A percentile compares a stretch with the other conserved stretches of the same genome.
Evolutionary conservation across 495 filamentous ascomycete species (phyloP).

Genomic region (Terfezia boudieri): DNA sequence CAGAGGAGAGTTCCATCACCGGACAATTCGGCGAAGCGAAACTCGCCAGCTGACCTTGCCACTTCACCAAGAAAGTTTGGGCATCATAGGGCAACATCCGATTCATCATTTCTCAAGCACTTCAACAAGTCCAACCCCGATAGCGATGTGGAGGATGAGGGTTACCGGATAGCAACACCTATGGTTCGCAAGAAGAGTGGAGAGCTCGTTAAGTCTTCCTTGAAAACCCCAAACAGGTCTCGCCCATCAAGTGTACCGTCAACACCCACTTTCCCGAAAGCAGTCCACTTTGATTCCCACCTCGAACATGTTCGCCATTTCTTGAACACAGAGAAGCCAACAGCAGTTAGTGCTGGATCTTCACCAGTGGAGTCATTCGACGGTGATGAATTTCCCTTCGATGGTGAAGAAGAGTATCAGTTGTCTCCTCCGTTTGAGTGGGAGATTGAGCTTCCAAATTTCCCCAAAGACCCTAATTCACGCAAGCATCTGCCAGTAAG

Average conservation of each 20-base stretch:
- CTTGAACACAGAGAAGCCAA: constrained; percentile 70
- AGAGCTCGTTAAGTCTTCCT: constrained; percentile 79
- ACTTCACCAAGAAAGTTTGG: constrained; percentile 24
- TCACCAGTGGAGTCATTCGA: constrained; percentile 78
- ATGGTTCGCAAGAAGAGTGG: constrained; percentile 98
- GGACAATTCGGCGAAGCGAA: constrained; percentile 12
- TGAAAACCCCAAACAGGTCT: constrained; percentile 51
- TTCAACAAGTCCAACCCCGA: constrained; percentile 19
- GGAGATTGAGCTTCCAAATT: constrained; percentile 68
- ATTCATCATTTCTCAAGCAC: constrained; percentile 34
- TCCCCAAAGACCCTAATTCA: constrained; percentile 44
- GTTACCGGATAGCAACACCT: constrained; percentile 40
- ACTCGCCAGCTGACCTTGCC: neutral
- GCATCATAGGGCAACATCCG: constrained; percentile 70
- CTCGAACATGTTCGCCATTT: constrained; percentile 92
- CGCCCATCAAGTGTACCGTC: constrained; percentile 93
- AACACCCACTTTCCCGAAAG: constrained; percentile 83
- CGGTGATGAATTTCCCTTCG: constrained; percentile 79
- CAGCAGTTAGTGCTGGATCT: constrained; percentile 86
- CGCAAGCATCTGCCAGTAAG: constrained; percentile 43
- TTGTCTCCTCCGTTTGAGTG: constrained; percentile 45
- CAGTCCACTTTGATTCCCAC: constrained; percentile 85
- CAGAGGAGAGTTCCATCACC: constrained; percentile 39
- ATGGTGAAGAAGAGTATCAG: constrained; percentile 23
- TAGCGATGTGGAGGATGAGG: constrained; percentile 36